Evolutionary conservation across 2,329 filamentous ascomycete genomes (phyloP), one percentile per base, ranked within the genome.

Genomic region (Paecilomyces niveus): DNA sequence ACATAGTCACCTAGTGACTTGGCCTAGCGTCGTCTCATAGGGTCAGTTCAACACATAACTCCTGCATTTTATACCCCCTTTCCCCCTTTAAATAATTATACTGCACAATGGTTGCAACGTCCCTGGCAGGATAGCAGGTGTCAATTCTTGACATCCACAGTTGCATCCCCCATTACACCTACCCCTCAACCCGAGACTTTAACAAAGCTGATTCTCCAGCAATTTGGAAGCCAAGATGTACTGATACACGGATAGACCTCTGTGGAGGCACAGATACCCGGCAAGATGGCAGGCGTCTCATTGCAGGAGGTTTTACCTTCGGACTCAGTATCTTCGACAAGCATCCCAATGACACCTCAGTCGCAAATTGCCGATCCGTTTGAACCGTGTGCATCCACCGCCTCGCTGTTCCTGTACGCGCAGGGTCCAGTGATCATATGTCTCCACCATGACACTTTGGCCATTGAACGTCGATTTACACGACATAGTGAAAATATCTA

Each of bases 401-500:
- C 89, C 1, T 90, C 91, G 24, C 89, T 94, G 79, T 89, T 99
- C 64, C 83, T 99, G 26, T 97, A 95, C 74, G 87, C 91, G 24
- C 83, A 97, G 72, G 89, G 90, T 32, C 87, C 86, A 56, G 85
- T 87, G 6, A 86, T 99, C 59, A 82, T 97, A 24, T 94, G 92
- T 72, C 86, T 93, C 32, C 92, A 96, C 68, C 93, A 97, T 76
- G 93, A 97, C 71, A 96, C 90, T 3, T 78, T 99, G 57, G 90
- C 89, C 18, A 88, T 97, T 64, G 93, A 97, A 69, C 83, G 92
- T 61, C 84, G 89, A 18, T 97, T 97, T 71, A 86, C 89, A 29
- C 83, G 87, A 59, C 94, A 99, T 72, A 83, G 85, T 33, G 89
- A 96, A 62, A 88, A 95, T 64, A 86, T 99, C 31, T 83, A 88